A percentile compares a stretch with the other conserved stretches of the same genome.
Evolutionary conservation across 805 yeast species (phyloP).

Genomic region (Candida glaebosa): DNA sequence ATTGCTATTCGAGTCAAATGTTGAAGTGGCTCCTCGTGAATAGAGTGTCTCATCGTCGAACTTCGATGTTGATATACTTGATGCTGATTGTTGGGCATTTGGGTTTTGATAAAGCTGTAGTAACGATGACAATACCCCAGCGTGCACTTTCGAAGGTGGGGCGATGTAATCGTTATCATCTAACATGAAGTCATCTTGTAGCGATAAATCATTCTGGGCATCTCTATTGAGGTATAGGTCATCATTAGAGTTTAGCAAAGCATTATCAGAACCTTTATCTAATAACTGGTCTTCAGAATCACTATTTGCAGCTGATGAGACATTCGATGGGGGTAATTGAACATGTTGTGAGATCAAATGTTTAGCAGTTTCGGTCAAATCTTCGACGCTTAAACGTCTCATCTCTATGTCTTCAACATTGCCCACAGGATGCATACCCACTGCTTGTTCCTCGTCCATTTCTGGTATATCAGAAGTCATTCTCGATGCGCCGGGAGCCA

Average conservation of each 20-base stretch:
- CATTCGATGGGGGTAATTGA: conserved; percentile 13
- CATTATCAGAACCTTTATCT: conserved; percentile 40
- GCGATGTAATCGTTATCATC: conserved; percentile 33
- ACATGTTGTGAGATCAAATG: conserved; percentile 51
- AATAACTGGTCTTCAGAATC: conserved; percentile 18
- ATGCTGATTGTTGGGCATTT: conserved; percentile 20
- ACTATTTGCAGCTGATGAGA: conserved; percentile 5
- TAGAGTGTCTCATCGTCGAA: conserved; percentile 5
- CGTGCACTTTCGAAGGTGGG: conserved; percentile 58
- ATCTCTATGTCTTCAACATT: conserved; percentile 42
- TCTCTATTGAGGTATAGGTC: conserved; percentile 20
- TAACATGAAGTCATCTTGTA: conserved; percentile 24
- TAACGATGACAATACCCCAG: conserved; percentile 82
- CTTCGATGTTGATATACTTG: conserved; percentile 20
- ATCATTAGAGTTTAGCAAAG: conserved; percentile 15
- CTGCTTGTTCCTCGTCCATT: conserved; percentile 36
- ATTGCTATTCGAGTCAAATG: not conserved
- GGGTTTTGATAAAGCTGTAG: conserved; percentile 63
- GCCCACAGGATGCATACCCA: conserved; percentile 17
- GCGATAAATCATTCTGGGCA: conserved; percentile 5
- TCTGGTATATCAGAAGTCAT: conserved; percentile 17
- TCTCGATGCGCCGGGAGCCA: conserved; percentile 37
- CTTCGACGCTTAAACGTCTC: conserved; percentile 39
- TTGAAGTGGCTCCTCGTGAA: conserved; percentile 5
- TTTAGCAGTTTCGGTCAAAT: conserved; percentile 50